Percentiles rank a stretch among this genome's conserved stretches.
Conservation (phyloP, 2,329 filamentous ascomycete genomes). For the Sclerotinia trifoliorum region DNA sequence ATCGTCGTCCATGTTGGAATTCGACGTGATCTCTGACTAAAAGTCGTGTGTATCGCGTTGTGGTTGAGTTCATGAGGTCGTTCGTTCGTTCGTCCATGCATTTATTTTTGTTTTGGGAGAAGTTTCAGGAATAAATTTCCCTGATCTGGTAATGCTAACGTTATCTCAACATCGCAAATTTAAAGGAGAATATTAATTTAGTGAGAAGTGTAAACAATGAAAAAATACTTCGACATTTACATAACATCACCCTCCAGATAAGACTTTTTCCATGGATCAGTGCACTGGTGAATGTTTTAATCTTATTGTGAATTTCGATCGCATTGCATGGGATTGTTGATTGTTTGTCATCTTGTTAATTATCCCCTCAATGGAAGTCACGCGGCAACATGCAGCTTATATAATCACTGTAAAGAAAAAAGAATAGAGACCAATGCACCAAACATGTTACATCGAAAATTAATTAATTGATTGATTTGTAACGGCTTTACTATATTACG, state of each 20-base stretch:
- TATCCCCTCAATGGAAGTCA: too few relatives aligned
- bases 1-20: neutral
- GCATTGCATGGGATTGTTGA: too few relatives aligned
- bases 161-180: neutral
- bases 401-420: too few relatives aligned
- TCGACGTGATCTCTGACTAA: neutral
- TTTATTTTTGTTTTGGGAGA: neutral
- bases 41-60: neutral
- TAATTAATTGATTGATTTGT: neutral
- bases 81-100: neutral
- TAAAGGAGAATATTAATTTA: too few relatives aligned
- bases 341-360: too few relatives aligned
- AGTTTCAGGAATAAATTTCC: neutral
- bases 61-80: neutral
- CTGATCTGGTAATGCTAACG: neutral
- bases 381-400: too few relatives aligned
- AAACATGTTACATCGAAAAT: too few relatives aligned
- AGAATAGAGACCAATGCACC: neutral
- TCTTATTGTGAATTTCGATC: too few relatives aligned
- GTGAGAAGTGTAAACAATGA: neutral
- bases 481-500: neutral
- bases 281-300: too few relatives aligned
- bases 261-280: too few relatives aligned
- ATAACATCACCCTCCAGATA: too few relatives aligned
- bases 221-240: too few relatives aligned